These are phyloP conservation scores for Hymenoscyphus linearis DNA, from an alignment of 2,329 filamentous ascomycete species.

Conservation along the genomic window DNA sequence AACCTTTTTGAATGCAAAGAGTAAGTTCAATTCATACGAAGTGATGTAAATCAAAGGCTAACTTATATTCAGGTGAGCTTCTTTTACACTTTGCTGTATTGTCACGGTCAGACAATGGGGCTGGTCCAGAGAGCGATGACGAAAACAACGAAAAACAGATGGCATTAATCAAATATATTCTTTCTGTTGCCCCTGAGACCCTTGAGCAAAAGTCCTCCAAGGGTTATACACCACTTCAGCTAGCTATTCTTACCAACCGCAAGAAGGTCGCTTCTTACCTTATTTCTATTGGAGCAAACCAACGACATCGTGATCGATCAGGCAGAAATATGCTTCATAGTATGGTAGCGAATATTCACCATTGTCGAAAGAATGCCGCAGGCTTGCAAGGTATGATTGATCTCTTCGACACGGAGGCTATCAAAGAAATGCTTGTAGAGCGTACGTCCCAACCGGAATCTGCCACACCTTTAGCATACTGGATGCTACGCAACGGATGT, in stretches of 20 bases:
- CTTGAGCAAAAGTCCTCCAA: conserved; percentile 55
- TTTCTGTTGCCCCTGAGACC: conserved; percentile 54
- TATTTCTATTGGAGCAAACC: conserved; percentile 64
- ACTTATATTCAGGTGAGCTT: conserved; percentile 47
- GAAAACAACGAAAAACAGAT: conserved; percentile 33
- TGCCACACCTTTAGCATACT: conserved; percentile 59
- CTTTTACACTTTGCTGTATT: conserved; percentile 63
- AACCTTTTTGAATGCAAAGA: conserved; percentile 56
- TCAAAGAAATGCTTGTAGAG: conserved; percentile 53
- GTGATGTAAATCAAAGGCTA: conserved; percentile 9
- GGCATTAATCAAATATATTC: conserved; percentile 59
- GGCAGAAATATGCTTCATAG: conserved; percentile 67
- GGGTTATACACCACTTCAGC: conserved; percentile 61
- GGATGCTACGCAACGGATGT: conserved; percentile 36
- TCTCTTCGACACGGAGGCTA: conserved; percentile 52
- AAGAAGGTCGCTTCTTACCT: conserved; percentile 54
- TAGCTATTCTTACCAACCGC: conserved; percentile 56
- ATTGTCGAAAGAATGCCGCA: conserved; percentile 21
- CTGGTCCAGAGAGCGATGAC: not conserved
- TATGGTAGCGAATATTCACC: conserved; percentile 32
- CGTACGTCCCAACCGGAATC: conserved; percentile 48
- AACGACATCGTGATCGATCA: conserved; percentile 53
- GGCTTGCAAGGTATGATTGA: conserved; percentile 45
- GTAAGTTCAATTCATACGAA: conserved; percentile 39
- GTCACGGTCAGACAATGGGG: conserved; percentile 28